Base-by-base conservation (phyloP, 2,329 filamentous ascomycete species). In the Zymoseptoria passerinii region DNA sequence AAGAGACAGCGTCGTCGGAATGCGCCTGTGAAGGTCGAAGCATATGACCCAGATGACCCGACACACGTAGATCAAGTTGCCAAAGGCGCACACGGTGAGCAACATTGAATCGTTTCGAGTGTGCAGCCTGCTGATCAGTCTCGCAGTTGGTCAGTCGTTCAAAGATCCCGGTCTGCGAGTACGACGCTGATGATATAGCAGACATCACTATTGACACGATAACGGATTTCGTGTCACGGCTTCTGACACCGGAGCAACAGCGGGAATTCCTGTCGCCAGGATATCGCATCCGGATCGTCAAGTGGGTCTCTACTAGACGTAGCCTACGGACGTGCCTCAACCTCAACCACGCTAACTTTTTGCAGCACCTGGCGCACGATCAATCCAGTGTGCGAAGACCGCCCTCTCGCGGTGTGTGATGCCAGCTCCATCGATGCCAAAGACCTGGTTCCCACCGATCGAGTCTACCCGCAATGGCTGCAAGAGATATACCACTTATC, bases 401-500 rank as follows among this genome's bases (percentile, higher is more conserved):
- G 29, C 29, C 29, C 29, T 10, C 29, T 40, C 29, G 29, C 29
- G 8, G 29, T 40, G 8, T 40, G 29, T 13, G 29, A 40, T 40
- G 29, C 29, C 29, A 40, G 29, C 29, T 40, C 29, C 8, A 53
- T 53, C 16, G 23, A 28, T 13, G 28, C 52, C 16, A 20, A 28
- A 28, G 52, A 53, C 16, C 52, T 53, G 13, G 23, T 53, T 1
- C 52, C 52, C 2, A 53, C 52, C 28, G 52, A 53, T 53, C 52
- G 52, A 18, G 52, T 53, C 2, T 53, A 53, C 23, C 52, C 52
- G 13, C 28, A 53, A 44, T 53, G 52, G 52, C 18, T 53, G 8
- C 52, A 53, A 29, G 52, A 53, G 8, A 53, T 53, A n/a, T 53
- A 53, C 19, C 52, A 53, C 23, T 44, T 53, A 20, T 35, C 28